Conservation (phyloP, 2,329 filamentous ascomycete genomes). For the Trichophyton rubrum region DNA sequence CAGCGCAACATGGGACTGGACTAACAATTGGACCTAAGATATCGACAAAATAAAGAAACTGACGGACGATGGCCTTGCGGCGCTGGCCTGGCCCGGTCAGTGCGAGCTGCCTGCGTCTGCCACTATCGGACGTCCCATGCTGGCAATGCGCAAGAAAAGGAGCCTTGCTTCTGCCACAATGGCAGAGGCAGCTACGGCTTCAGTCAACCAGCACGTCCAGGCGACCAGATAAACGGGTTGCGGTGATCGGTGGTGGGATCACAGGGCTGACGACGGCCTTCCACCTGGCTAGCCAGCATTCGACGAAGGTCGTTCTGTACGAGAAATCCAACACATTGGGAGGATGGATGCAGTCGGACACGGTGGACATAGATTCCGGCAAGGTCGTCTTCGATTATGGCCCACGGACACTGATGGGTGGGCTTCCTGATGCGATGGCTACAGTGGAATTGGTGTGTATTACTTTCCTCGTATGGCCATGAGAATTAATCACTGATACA, state of each 20-base stretch:
- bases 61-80: neutral
- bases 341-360: constrained; percentile 68
- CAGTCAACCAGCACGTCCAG: neutral
- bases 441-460: constrained; percentile 1
- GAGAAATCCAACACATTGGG: constrained; percentile 59
- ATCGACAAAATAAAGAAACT: neutral
- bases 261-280: constrained; percentile 70
- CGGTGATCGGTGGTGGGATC: constrained; percentile 68
- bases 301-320: constrained; percentile 65
- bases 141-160: neutral
- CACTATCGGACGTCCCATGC: neutral
- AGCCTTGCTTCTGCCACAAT: neutral
- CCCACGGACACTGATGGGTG: constrained; percentile 59
- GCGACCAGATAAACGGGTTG: constrained; percentile 22
- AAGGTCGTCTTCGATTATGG: constrained; percentile 70
- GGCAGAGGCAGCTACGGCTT: neutral
- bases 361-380: constrained; percentile 45
- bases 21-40: neutral
- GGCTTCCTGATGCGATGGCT: constrained; percentile 47
- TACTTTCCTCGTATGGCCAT: too few relatives aligned
- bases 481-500: neutral
- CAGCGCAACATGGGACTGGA: neutral
- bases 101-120: neutral
- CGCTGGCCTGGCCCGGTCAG: neutral
- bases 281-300: constrained; percentile 58